Conservation (phyloP, 805 yeast species). For the Tanozyma kutaoensis region DNA sequence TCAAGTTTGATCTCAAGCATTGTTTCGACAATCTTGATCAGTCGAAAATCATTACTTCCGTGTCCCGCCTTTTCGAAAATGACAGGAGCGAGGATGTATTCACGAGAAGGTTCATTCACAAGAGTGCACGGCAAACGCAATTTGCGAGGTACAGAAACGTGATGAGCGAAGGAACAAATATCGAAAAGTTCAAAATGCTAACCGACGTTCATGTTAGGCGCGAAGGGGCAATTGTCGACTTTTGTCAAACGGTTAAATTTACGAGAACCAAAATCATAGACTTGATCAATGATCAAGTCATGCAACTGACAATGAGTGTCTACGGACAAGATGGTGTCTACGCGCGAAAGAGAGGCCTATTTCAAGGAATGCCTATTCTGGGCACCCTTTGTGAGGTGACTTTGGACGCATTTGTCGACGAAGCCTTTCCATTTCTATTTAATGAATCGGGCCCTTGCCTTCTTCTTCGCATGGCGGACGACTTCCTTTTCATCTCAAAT, state of each 20-base stretch:
- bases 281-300: slow-evolving; percentile 38
- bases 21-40: slow-evolving; percentile 69
- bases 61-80: slow-evolving; percentile 11
- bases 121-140: background rate
- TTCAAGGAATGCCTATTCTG: slow-evolving; percentile 77
- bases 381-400: slow-evolving; percentile 62
- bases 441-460: background rate
- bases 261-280: slow-evolving; percentile 29
- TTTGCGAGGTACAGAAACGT: background rate
- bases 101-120: background rate
- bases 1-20: slow-evolving; percentile 64
- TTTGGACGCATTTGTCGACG: slow-evolving; percentile 46
- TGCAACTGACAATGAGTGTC: slow-evolving; percentile 32
- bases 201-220: background rate
- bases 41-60: slow-evolving; percentile 18
- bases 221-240: background rate
- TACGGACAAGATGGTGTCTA: slow-evolving; percentile 16
- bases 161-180: background rate
- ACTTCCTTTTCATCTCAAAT: slow-evolving; percentile 60
- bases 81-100: background rate
- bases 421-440: slow-evolving; percentile 10
- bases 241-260: slow-evolving; percentile 16
- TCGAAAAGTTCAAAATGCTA: slow-evolving; percentile 1
- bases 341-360: slow-evolving; percentile 54
- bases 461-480: slow-evolving; percentile 62